These are phyloP conservation scores for Claviceps africana DNA, from an alignment of 2,329 filamentous ascomycete species.

Conservation along the genomic window DNA sequence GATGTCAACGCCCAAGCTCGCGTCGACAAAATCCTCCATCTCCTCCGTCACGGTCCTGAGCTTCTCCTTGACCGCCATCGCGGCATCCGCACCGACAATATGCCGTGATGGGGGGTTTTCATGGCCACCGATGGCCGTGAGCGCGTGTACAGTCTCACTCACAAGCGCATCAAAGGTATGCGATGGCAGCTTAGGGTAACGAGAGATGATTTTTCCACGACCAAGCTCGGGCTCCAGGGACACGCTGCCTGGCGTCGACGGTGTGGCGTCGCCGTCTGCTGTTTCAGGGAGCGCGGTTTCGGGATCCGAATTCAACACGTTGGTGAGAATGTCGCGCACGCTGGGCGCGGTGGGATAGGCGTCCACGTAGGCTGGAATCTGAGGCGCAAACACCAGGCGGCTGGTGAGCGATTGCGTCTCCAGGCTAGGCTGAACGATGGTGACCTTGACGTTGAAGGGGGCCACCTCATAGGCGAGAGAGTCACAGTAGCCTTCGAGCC, in stretches of 20 bases:
- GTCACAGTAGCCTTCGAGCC: slow-evolving; percentile 90
- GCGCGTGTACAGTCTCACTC: slow-evolving; percentile 77
- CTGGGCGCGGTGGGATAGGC: slow-evolving; percentile 50
- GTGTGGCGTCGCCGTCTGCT: slow-evolving; percentile 15
- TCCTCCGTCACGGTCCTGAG: slow-evolving; percentile 93
- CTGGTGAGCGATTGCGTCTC: slow-evolving; percentile 83
- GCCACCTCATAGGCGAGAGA: slow-evolving; percentile 91
- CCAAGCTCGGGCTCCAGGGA: slow-evolving; percentile 20
- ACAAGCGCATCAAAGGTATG: slow-evolving; percentile 60
- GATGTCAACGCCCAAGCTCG: slow-evolving; percentile 74
- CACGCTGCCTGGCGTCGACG: slow-evolving; percentile 17
- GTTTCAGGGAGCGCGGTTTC: slow-evolving; percentile 36
- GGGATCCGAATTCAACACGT: slow-evolving; percentile 63
- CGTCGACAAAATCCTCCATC: slow-evolving; percentile 87
- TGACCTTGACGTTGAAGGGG: slow-evolving; percentile 93
- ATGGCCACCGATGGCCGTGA: slow-evolving; percentile 85
- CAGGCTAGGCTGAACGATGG: slow-evolving; percentile 88
- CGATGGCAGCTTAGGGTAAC: slow-evolving; percentile 61
- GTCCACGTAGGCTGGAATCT: slow-evolving; percentile 41
- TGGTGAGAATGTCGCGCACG: slow-evolving; percentile 68
- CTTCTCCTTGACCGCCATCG: slow-evolving; percentile 84
- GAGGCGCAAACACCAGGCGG: slow-evolving; percentile 70
- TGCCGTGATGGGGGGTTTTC: slow-evolving; percentile 90
- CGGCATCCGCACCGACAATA: slow-evolving; percentile 83
- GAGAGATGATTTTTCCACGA: slow-evolving; percentile 38